Evolutionary conservation across 768 basidiomycete species (phyloP).

Genomic region (Clitopilus passeckerianus): DNA sequence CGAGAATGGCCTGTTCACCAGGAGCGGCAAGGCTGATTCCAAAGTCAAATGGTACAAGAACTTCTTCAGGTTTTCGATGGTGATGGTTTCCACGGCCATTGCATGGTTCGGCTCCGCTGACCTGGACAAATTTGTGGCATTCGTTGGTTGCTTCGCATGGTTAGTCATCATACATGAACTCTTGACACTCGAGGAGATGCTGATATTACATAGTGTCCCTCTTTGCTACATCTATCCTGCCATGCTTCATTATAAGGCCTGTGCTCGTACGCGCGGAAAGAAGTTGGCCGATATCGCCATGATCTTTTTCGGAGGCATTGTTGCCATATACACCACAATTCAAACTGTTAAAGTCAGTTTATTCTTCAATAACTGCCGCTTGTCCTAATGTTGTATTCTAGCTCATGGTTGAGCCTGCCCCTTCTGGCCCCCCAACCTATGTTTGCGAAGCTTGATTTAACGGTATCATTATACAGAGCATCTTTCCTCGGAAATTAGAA

Average conservation of each 20-base stretch:
- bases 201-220: conserved; percentile 58
- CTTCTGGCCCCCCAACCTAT: conserved; percentile 29
- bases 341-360: conserved; percentile 68
- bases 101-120: conserved; percentile 82
- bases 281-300: conserved; percentile 68
- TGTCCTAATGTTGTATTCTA: conserved; percentile 17
- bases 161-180: conserved; percentile 27
- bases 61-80: conserved; percentile 68
- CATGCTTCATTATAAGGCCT: conserved; percentile 88
- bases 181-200: not conserved
- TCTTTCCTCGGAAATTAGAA: not conserved
- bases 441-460: conserved; percentile 18
- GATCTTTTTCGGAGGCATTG: conserved; percentile 69
- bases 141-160: conserved; percentile 95
- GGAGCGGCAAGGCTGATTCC: conserved; percentile 75
- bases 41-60: conserved; percentile 98
- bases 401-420: conserved; percentile 57
- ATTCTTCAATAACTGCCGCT: not conserved
- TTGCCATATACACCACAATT: conserved; percentile 71
- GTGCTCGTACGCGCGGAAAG: conserved; percentile 63
- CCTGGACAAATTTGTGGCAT: conserved; percentile 92
- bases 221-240: conserved; percentile 93
- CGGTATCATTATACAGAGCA: not conserved
- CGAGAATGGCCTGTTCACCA: conserved; percentile 90
- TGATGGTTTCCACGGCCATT: conserved; percentile 77